Evolutionary conservation across 2,329 filamentous ascomycete genomes (phyloP).

Genomic region (Epicoccum nigrum): DNA sequence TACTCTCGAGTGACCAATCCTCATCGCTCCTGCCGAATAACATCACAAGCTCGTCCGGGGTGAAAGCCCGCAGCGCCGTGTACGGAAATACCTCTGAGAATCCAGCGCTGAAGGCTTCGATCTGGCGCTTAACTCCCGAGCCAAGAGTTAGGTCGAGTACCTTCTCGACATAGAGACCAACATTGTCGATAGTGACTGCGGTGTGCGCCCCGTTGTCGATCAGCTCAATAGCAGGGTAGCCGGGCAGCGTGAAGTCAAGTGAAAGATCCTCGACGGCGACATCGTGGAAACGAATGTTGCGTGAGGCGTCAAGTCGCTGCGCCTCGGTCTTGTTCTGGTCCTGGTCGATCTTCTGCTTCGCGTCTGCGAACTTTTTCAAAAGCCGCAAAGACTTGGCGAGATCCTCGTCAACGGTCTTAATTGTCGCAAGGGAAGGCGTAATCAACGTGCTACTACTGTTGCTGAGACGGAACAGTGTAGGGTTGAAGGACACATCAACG

Average conservation of each 20-base stretch:
- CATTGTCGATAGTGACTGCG: conserved; percentile 85
- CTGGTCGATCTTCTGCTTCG: conserved; percentile 82
- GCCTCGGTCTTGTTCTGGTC: conserved; percentile 68
- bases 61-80: conserved; percentile 89
- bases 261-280: conserved; percentile 84
- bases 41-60: conserved; percentile 91
- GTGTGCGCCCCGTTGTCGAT: conserved; percentile 74
- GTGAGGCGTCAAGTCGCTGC: conserved; percentile 73
- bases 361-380: conserved; percentile 83
- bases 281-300: conserved; percentile 75
- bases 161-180: conserved; percentile 84
- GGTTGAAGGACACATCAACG: conserved; percentile 96
- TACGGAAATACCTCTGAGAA: conserved; percentile 98
- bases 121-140: conserved; percentile 83
- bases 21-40: conserved; percentile 92
- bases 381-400: conserved; percentile 84
- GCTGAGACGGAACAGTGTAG: conserved; percentile 94
- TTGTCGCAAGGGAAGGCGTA: conserved; percentile 82
- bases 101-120: conserved; percentile 86
- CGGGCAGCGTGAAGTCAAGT: conserved; percentile 93
- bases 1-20: conserved; percentile 97
- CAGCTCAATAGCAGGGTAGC: conserved; percentile 83
- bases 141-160: conserved; percentile 92
- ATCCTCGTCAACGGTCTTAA: conserved; percentile 86
- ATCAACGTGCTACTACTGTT: conserved; percentile 68